These are phyloP conservation scores for Pythium brachiatum DNA, from an alignment of 352 stramenopile genomes.

Conservation along the genomic window DNA sequence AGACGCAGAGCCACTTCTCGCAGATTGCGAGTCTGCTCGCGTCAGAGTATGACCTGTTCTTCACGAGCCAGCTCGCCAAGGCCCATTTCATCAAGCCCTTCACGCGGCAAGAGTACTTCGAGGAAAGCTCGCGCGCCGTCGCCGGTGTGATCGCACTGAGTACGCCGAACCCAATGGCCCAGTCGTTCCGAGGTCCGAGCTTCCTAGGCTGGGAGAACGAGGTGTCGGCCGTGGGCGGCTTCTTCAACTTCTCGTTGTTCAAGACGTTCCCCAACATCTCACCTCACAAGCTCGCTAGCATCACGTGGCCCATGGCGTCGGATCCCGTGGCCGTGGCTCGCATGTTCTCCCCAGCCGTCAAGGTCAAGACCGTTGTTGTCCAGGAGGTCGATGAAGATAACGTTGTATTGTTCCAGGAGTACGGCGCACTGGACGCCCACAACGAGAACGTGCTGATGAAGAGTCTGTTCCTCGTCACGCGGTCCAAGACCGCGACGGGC, in stretches of 20 bases:
- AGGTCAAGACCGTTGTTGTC: slow-evolving; percentile 23
- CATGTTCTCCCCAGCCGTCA: slow-evolving; percentile 25
- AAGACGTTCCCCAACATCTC: slow-evolving; percentile 20
- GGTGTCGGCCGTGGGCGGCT: slow-evolving; percentile 13
- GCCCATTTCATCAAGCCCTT: slow-evolving; percentile 27
- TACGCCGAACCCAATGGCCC: not conserved
- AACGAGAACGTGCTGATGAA: slow-evolving; percentile 28
- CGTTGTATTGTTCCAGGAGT: slow-evolving; percentile 32
- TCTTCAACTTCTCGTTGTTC: slow-evolving; percentile 24
- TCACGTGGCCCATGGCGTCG: slow-evolving; percentile 20
- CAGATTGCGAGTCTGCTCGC: slow-evolving; percentile 10
- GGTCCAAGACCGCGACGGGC: slow-evolving; percentile 8
- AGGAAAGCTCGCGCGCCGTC: slow-evolving; percentile 13
- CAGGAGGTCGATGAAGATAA: slow-evolving; percentile 34
- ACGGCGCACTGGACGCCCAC: slow-evolving; percentile 24
- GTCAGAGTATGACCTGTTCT: slow-evolving; percentile 19
- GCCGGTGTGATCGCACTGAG: slow-evolving; percentile 14
- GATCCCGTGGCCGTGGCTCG: slow-evolving; percentile 14
- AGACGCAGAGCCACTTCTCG: not conserved
- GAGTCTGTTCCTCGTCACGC: slow-evolving; percentile 23
- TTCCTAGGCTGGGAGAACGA: slow-evolving; percentile 28
- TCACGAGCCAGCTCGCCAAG: slow-evolving; percentile 14
- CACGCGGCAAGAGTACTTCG: slow-evolving; percentile 12
- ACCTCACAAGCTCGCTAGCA: not conserved
- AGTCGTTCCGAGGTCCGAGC: slow-evolving; percentile 1